These are phyloP conservation scores for Citrus sinensis DNA, from an alignment of 345 rosid genomes.

Conservation along the genomic window DNA sequence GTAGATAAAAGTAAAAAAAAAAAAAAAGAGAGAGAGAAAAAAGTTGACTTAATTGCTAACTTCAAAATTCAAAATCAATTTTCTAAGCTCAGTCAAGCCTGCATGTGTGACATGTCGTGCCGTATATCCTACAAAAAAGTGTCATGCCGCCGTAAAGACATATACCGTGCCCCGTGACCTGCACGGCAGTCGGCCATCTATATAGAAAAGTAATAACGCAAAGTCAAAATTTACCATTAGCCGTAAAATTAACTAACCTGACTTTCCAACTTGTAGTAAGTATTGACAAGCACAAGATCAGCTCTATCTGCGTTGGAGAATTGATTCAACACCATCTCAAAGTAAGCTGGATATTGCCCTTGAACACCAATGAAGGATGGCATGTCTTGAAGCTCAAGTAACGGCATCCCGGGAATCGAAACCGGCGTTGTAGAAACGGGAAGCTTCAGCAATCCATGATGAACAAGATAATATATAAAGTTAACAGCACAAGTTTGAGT, in stretches of 20 bases:
- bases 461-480: conserved; percentile 47
- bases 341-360: conserved; percentile 48
- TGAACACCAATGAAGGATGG: conserved; percentile 47
- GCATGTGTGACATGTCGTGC: no score
- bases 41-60: no score
- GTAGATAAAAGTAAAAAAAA: no score
- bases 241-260: conserved; percentile 25
- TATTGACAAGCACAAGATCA: conserved; percentile 43
- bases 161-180: no score
- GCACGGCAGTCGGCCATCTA: no score
- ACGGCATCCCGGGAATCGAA: conserved; percentile 28
- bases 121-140: no score
- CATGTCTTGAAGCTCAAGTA: conserved; percentile 49
- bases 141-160: no score
- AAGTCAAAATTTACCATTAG: no score
- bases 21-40: no score
- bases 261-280: conserved; percentile 41
- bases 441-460: conserved; percentile 32
- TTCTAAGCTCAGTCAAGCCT: no score
- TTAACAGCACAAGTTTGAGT: conserved; percentile 64
- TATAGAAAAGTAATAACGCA: no score
- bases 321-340: conserved; percentile 51
- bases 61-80: no score
- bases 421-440: conserved; percentile 37
- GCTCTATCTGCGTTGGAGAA: conserved; percentile 43